Base-by-base conservation (phyloP, 2,329 filamentous ascomycete genomes). In the Cercospora beticola region DNA sequence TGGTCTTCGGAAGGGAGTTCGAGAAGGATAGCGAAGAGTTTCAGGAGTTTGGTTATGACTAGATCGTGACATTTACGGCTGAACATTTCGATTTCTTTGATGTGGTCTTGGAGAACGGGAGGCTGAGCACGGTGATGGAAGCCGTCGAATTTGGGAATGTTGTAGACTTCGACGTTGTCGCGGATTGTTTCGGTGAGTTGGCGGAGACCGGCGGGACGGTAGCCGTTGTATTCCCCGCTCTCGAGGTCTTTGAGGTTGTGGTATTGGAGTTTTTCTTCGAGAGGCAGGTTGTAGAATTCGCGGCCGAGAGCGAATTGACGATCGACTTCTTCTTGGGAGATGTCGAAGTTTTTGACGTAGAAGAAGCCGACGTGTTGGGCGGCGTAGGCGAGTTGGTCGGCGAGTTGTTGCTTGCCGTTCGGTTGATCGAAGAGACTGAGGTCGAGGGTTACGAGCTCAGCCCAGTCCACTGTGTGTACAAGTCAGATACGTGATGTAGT, bases 291-390 rank as follows among this genome's bases (percentile, higher is more conserved):
- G 73, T 88, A 89, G 70, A 89, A 84, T 31, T 85, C 80, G 62
- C 86, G 85, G 0, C 84, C 87, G 1, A 89, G 82, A 9, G 87
- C 85, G 70, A 89, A 89, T 70, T 89, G 87, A 8, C 81, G 80
- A 71, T 89, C 84, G 1, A 89, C 83, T 74, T 88, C 81, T 60
- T 88, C 85, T 74, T 88, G 86, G 1, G 79, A 80, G 23, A 89
- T 81, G 36, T 87, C 87, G 70, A 86, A 88, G 77, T 89, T 88
- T 68, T 84, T 85, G n/a, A 89, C 84, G 70, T 89, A 89, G 79
- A 89, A 90, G 79, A 89, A 87, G 0, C 87, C 85, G 71, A 81
- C 76, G 71, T 81, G 74, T 58, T 72, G 70, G 12, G 71, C 71
- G 28, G 71, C 86, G 62, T 87, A 83, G 31, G 84, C 82, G 2